Evolutionary conservation across 495 filamentous ascomycete species (phyloP), one percentile per base, ranked within the genome.

Genomic region (Pyrenopolyporus hunteri): DNA sequence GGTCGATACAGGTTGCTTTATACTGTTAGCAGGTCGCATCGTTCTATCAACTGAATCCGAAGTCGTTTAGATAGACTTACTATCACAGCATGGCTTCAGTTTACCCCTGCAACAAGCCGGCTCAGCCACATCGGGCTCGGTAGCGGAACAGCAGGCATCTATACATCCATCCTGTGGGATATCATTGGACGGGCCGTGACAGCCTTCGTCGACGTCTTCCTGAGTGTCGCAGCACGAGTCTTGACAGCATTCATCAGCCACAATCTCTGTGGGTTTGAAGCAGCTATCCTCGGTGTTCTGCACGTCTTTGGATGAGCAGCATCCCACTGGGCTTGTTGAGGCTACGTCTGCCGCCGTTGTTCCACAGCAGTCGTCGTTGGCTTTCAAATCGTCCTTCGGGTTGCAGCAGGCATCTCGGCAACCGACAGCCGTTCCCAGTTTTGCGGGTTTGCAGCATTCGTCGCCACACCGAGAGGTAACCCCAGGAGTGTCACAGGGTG

Each of bases 1-100:
- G 78, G 20, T 79, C 78, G 39, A 83, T 74, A 55, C 80, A 83
- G 22, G 76, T 72, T 40, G 37, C 54, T 66, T 79, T 70, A 37
- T 74, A 73, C 66, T 2, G 19, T 43, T 73, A 76, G 44, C 22
- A 10, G 36, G n/a, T 29, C n/a, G n/a, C n/a, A n/a, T 14, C 29
- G 16, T 29, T 14, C 11, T 25, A 0, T n/a, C 25, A 3, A 22
- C 19, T 2, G 50, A 64, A 8, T 29, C 6, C 0, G 23, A 65
- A 4, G 67, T 16, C 11, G 39, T 65, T 19, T 26, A 61, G 31
- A 72, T 59, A 29, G 64, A 73, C 57, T 68, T 59, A 56, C 47
- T 40, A 43, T 78, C 71, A 29, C 76, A 78, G 63, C 74, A 78
- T 10, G 74, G 74, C 20, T 37, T 52, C 28, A 39, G 19, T 62